Evolutionary conservation across 2,329 filamentous ascomycete species (phyloP).

Genomic region (Pezicula carpinea): DNA sequence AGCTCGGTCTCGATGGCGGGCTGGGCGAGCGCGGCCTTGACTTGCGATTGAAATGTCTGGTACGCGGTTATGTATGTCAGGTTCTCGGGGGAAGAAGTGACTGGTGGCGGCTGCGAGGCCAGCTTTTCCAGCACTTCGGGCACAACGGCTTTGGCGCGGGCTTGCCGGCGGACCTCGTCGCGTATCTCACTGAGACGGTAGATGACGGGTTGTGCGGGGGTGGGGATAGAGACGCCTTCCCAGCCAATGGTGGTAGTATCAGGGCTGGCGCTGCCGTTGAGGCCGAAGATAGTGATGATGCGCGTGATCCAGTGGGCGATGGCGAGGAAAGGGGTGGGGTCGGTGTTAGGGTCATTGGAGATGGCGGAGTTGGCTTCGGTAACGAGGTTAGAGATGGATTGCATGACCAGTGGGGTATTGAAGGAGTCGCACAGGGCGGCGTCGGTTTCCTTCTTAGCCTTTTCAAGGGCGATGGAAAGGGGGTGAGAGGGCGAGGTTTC

Average conservation of each 20-base stretch:
- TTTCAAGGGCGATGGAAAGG: constrained; percentile 41
- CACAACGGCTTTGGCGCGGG: constrained; percentile 39
- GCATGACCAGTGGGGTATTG: constrained; percentile 74
- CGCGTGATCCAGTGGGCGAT: constrained; percentile 74
- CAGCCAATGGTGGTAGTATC: constrained; percentile 53
- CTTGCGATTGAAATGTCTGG: constrained; percentile 36
- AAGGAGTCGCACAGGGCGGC: constrained; percentile 73
- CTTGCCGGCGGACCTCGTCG: constrained; percentile 28
- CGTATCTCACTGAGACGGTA: constrained; percentile 35
- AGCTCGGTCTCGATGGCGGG: constrained; percentile 58
- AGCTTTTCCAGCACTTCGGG: constrained; percentile 42
- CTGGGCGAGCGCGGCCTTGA: constrained; percentile 39
- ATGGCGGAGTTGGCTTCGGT: constrained; percentile 64
- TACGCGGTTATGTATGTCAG: constrained; percentile 24
- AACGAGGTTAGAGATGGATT: constrained; percentile 68
- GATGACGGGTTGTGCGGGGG: constrained; percentile 41
- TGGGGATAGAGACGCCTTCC: constrained; percentile 36
- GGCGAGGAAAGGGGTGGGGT: constrained; percentile 39
- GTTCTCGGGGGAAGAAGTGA: constrained; percentile 37
- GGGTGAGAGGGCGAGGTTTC: constrained; percentile 21
- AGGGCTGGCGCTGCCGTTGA: constrained; percentile 49
- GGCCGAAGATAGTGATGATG: constrained; percentile 78
- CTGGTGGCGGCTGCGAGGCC: constrained; percentile 35
- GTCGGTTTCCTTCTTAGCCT: constrained; percentile 48
- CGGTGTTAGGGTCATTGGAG: constrained; percentile 31